Base-by-base conservation (phyloP, 305 asterid genomes). In the Lippia alba region DNA sequence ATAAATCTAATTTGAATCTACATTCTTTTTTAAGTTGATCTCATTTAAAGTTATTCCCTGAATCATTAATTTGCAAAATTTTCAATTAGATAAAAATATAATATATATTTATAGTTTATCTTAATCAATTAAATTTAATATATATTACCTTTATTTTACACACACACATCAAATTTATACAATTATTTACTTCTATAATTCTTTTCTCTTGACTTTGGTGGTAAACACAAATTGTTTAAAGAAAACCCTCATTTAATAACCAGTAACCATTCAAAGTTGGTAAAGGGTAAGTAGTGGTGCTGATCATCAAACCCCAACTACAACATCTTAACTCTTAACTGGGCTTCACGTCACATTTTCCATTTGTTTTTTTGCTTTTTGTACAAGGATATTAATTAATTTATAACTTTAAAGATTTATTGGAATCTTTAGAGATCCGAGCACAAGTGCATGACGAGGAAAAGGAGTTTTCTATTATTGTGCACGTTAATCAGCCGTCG, bases 391-490 rank as follows among this genome's bases (percentile, higher is more conserved):
- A 71, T 51, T 36, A 36, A 36, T 4, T 36, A 24, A 41, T 55
- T 45, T 71, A 8, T 72, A 44, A 17, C 55, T 62, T 63, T 8
- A 17, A 59, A 58, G 74, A 70, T 70, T 14, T 60, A 9, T 5
- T 70, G 54, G 68, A 61, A 70, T 70, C 67, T 70, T 48, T 60
- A 15, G 68, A 70, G 61, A 70, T 70, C 36, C 19, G 74, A 70
- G 74, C 54, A 19, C 6, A 32, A 6, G 30, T 24, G 30, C 30
- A 24, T 24, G 30, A 24, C 30, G 2, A 46, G 49, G 0, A 45
- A 4, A 14, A 16, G n/a, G 19, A 8, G 15, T 44, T 11, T 12
- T 56, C 48, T 56, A 44, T 51, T 18, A 12, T 54, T 34, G 57
- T 17, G 53, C 55, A 64, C 32, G n/a, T 30, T 64, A 64, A 44